Base-by-base conservation (phyloP, 1,284 basidiomycete genomes). In the Cryptococcus floricola region DNA sequence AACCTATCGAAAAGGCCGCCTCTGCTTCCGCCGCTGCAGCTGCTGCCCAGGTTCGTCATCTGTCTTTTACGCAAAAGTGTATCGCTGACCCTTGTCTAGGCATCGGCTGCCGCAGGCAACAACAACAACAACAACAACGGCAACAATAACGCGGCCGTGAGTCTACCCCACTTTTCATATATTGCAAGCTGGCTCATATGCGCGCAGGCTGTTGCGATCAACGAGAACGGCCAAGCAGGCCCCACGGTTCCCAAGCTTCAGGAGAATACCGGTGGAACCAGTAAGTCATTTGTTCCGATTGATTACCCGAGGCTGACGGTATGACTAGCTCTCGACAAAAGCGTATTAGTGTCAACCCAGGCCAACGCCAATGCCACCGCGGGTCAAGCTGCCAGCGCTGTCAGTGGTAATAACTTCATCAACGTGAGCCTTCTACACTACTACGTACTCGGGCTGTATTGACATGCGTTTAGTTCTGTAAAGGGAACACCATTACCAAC, bases 401-500 rank as follows among this genome's bases (percentile, higher is more conserved):
- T 68, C 3, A 65, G 63, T 38, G 59, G 53, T 39, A 73, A 76
- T 60, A 76, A 77, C 62, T 76, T 73, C 53, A 69, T 73, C 57
- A 63, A 67, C 51, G 63, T 67, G 31, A 65, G 68, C 60, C 14
- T 10, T n/a, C 41, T n/a, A 13, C 14, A 42, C 14, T 5, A 14
- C 61, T 34, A 34, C 58, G 60, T 28, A 47, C 60, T 16, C 41
- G 53, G 12, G 10, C 8, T 18, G 37, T 27, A 34, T 5, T 18
- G 18, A 18, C 18, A 10, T 8, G 8, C 52, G n/a, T 47, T 52
- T 44, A 65, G 63, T 71, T 67, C 55, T 69, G 69, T 48, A 31
- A 59, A 16, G 65, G 64, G n/a, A 59, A 66, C 43, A 69, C 73
- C 2, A 58, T 77, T 39, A 77, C 76, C 39, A 73, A 76, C 54